Percentiles rank a stretch among this genome's conserved stretches.
Evolutionary conservation across 2,329 filamentous ascomycete species (phyloP).

Genomic region (Fusarium globosum): DNA sequence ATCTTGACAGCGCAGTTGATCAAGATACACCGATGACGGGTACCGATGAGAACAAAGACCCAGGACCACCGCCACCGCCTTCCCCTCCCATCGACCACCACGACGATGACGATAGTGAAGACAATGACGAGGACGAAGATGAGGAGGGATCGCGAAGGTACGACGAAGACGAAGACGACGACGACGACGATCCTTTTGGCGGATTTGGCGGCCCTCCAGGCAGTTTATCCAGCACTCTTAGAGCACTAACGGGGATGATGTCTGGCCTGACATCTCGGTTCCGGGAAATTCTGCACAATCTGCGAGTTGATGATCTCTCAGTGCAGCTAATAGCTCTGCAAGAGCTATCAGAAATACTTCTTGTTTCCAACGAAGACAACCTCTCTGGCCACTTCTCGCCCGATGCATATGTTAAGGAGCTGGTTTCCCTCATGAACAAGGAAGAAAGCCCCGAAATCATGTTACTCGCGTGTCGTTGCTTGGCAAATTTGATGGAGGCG

Average conservation of each 20-base stretch:
- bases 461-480: conserved; percentile 93
- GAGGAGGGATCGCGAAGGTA: conserved; percentile 55
- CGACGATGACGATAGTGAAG: conserved; percentile 53
- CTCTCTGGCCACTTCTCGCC: conserved; percentile 94
- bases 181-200: conserved; percentile 72
- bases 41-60: conserved; percentile 65
- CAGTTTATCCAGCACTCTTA: conserved; percentile 80
- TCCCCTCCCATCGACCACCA: conserved; percentile 49
- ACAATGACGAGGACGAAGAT: conserved; percentile 48
- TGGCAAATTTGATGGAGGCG: conserved; percentile 98
- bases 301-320: conserved; percentile 88
- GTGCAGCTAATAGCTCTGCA: conserved; percentile 92
- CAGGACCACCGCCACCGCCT: conserved; percentile 56
- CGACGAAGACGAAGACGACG: conserved; percentile 74
- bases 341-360: conserved; percentile 90
- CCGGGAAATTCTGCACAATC: conserved; percentile 78
- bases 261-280: conserved; percentile 83
- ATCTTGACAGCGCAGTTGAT: conserved; percentile 61
- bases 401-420: conserved; percentile 93
- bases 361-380: conserved; percentile 97
- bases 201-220: conserved; percentile 73
- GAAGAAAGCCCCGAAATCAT: conserved; percentile 97
- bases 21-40: conserved; percentile 79
- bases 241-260: conserved; percentile 92
- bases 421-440: conserved; percentile 91